Evolutionary conservation across 345 rosid species (phyloP), one percentile per base, ranked within the genome.

Genomic region (Pistacia vera): DNA sequence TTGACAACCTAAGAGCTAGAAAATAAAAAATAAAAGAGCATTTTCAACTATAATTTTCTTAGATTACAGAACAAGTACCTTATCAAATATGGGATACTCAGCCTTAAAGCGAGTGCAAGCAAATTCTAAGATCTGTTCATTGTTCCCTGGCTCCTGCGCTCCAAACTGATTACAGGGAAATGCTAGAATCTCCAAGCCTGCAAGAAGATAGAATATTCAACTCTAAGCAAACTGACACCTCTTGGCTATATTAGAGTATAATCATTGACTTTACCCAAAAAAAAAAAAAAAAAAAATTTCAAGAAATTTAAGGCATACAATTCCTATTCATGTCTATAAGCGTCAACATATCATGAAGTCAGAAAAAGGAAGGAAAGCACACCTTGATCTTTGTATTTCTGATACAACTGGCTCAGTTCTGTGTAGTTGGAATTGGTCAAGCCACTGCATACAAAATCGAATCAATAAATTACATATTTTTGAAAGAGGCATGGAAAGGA

Each of bases 91-190:
- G 11, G 98, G 98, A 85, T 84, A 95, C 86, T 95, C 99, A 6
- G 97, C 98, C 80, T 95, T 95, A 80, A 93, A 95, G 75, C 92
- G 89, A 20, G 99, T 93, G 85, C 99, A 91, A 49, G 92, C 96
- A 73, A 87, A 84, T 72, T 93, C 86, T 59, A 86, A 18, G 58
- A 93, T 91, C 85, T 95, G 84, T 77, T 93, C 94, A 72, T 89
- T 95, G 65, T 65, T 69, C 74, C 98, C 97, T 18, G 97, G 99
- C 80, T 95, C 99, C 81, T 95, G 98, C 76, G 82, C 85, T 30
- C 88, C 91, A 81, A 95, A 93, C 84, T 93, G 99, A 84, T 95
- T 95, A 85, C 99, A 91, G 0, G 98, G 98, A 70, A 93, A 95
- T 17, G 98, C 98, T 73, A 93, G 81, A 78, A 95, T 93, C 87